Evolutionary conservation across 495 filamentous ascomycete genomes (phyloP), one percentile per base, ranked within the genome.

Genomic region (Podospora didyma): DNA sequence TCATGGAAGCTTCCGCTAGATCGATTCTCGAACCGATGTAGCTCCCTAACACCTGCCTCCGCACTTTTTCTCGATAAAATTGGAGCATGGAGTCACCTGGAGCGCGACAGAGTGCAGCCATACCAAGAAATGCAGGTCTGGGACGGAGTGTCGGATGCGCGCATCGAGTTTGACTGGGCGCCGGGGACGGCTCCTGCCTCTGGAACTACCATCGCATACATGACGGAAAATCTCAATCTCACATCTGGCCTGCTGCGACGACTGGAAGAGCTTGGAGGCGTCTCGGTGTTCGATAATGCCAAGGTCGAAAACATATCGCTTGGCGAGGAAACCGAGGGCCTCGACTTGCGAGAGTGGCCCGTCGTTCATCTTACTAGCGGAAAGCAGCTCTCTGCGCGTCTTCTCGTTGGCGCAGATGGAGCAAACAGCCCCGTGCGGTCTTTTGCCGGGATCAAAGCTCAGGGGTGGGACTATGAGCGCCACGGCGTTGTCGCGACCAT

Each of bases 51-150:
- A 1, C 95, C 94, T 1, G 77, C 87, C 0, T 93, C 92, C 1
- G 83, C 87, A 16, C 73, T 71, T 0, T 95, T 89, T 62, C 73
- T 91, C 53, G 76, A 83, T 35, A 69, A 70, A n/a, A 92, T 94
- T 52, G 93, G 92, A 19, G 94, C 88, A 7, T 99, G 93, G 93
- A 70, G 77, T n/a, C 82, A 92, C 63, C 67, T 96, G 24, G 77
- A 88, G 52, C 64, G 66, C 9, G 72, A 79, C 2, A 80, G 95
- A n/a, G 81, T 92, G 14, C 92, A 96, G 70, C 76, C 82, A 2
- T 99, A 97, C 69, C 83, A 93, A 44, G 87, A 89, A 58, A 99
- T 99, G 94, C 75, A 84, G 63, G 93, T 98, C 10, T 99, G 94
- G 94, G 94, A 99, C 72, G 94, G 94, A 53, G 85, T 96, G 53